phyloP scores from a whole-genome alignment of 2,329 filamentous ascomycete genomes.

The Trichoderma brevicompactum region DNA sequence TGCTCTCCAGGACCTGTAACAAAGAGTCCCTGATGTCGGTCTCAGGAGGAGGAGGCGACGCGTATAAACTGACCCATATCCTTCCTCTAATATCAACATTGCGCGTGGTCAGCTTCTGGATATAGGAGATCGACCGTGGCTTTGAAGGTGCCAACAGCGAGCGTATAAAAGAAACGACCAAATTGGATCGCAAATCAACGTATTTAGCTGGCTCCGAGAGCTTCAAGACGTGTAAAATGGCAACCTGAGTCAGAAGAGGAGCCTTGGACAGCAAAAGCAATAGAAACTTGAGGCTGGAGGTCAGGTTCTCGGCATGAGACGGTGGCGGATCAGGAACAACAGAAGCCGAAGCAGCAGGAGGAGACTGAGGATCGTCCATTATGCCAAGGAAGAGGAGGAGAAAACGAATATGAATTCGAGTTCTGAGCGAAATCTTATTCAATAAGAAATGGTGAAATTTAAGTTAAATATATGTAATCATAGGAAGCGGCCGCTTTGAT shows the following conservation, averaged over 20 bases:
- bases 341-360: background rate
- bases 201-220: constrained; percentile 73
- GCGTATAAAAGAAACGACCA: constrained; percentile 74
- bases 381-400: background rate
- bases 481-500: no score
- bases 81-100: constrained; percentile 74
- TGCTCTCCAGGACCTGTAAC: constrained; percentile 3
- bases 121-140: constrained; percentile 58
- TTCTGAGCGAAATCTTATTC: no score
- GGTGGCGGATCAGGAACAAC: background rate
- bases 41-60: constrained; percentile 62
- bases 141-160: constrained; percentile 57
- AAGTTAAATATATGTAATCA: no score
- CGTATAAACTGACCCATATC: constrained; percentile 79
- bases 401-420: background rate
- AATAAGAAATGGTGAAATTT: no score
- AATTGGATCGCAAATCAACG: constrained; percentile 75
- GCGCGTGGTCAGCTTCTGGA: constrained; percentile 65
- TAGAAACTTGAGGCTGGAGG: constrained; percentile 31
- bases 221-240: constrained; percentile 66
- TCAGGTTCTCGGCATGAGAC: background rate
- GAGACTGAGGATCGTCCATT: constrained; percentile 9
- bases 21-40: constrained; percentile 55
- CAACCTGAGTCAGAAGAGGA: constrained; percentile 65
- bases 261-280: constrained; percentile 56